phyloP scores from a whole-genome alignment of 2,329 filamentous ascomycete species.

The Cladorrhinum sp. region DNA sequence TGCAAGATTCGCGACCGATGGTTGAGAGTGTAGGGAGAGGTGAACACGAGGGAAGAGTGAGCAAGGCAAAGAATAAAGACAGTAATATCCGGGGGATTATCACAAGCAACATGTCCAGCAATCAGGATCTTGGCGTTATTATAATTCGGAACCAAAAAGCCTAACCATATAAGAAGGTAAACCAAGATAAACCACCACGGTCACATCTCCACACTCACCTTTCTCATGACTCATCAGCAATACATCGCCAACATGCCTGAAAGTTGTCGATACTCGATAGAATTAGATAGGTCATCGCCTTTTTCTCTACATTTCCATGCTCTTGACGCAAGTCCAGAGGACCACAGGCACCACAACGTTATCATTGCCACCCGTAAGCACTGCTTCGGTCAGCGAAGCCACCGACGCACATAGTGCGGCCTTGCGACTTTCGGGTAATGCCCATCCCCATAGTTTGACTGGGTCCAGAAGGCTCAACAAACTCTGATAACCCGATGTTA shows the following conservation, averaged over 20 bases:
- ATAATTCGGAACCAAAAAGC: too few relatives aligned
- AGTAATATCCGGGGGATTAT: too few relatives aligned
- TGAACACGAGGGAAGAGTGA: too few relatives aligned
- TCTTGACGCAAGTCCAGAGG: conserved; percentile 87
- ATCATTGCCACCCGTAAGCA: conserved; percentile 94
- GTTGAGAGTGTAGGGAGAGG: too few relatives aligned
- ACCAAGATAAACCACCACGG: too few relatives aligned
- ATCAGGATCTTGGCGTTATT: too few relatives aligned
- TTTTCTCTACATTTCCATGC: conserved; percentile 46
- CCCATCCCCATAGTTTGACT: conserved; percentile 11
- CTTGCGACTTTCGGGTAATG: conserved; percentile 49
- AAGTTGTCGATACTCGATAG: background rate
- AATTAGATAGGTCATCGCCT: background rate
- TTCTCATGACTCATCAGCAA: too few relatives aligned
- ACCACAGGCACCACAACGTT: conserved; percentile 95
- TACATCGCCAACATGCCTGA: background rate
- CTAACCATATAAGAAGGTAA: too few relatives aligned
- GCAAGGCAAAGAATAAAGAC: too few relatives aligned
- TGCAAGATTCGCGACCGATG: too few relatives aligned
- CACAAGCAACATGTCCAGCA: too few relatives aligned
- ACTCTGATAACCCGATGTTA: conserved; percentile 12
- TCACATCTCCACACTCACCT: too few relatives aligned
- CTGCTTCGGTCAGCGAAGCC: conserved; percentile 89
- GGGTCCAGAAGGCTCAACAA: conserved; percentile 14
- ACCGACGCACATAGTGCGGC: conserved; percentile 69